A percentile compares a stretch with the other conserved stretches of the same genome.
These are phyloP conservation scores for Phoma herbarum DNA, from an alignment of 2,329 filamentous ascomycete species.

Conservation along the genomic window DNA sequence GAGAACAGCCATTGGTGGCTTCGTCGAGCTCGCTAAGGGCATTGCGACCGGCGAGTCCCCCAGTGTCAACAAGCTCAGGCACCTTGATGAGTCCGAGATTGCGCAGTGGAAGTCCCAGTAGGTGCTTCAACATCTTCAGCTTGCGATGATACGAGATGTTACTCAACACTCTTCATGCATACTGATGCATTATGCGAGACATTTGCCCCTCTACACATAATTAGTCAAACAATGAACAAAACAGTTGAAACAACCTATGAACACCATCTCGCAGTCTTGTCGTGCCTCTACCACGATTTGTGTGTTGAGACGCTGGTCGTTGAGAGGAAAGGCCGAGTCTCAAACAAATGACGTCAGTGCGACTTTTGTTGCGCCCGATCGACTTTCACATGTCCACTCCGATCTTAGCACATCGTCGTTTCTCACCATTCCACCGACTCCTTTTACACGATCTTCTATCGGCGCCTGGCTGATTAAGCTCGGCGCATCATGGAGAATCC, in stretches of 20 bases:
- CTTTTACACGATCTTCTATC: background rate
- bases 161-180: background rate
- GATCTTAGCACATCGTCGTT: background rate
- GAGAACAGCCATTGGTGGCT: conserved; percentile 70
- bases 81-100: conserved; percentile 66
- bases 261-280: background rate
- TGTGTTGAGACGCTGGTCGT: background rate
- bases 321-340: background rate
- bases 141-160: conserved; percentile 5
- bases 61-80: conserved; percentile 76
- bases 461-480: background rate
- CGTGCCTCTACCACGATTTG: background rate
- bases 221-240: conserved; percentile 17
- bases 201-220: conserved; percentile 4
- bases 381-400: background rate
- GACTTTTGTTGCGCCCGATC: background rate
- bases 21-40: conserved; percentile 78
- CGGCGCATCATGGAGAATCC: conserved; percentile 6
- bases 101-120: conserved; percentile 49
- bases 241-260: conserved; percentile 9
- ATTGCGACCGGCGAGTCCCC: conserved; percentile 76
- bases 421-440: background rate
- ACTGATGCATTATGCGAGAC: background rate
- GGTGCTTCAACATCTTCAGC: background rate
- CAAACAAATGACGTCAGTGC: background rate